Percentiles rank a stretch among this genome's conserved stretches.
Evolutionary conservation across 441 rosid species (phyloP).

Genomic region (Francoa sonchifolia): DNA sequence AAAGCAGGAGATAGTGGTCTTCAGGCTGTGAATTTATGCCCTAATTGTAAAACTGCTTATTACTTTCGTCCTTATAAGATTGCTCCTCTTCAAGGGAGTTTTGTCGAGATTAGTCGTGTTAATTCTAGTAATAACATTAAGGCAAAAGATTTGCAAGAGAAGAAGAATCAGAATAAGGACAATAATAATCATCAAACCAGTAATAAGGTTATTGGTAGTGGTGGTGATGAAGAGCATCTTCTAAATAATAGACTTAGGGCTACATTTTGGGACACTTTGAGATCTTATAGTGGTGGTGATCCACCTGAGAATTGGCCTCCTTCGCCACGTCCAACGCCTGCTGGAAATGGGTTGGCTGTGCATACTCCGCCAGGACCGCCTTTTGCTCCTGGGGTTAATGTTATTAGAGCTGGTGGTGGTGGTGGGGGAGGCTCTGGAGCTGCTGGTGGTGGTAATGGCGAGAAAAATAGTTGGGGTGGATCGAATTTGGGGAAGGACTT

Average conservation of each 20-base stretch:
- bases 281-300: slow-evolving; percentile 51
- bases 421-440: slow-evolving; percentile 24
- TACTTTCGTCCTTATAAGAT: slow-evolving; percentile 51
- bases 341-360: slow-evolving; percentile 47
- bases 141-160: slow-evolving; percentile 8
- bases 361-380: slow-evolving; percentile 66
- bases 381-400: slow-evolving; percentile 49
- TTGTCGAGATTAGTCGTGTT: slow-evolving; percentile 62
- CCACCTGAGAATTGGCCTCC: slow-evolving; percentile 56
- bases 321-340: slow-evolving; percentile 25
- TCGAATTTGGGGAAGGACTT: slow-evolving; percentile 73
- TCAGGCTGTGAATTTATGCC: slow-evolving; percentile 75
- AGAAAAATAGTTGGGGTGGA: slow-evolving; percentile 61
- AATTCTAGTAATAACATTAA: slow-evolving; percentile 11
- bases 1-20: slow-evolving; percentile 11
- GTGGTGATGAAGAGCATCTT: slow-evolving; percentile 18
- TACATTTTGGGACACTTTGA: slow-evolving; percentile 77
- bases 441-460: slow-evolving; percentile 17
- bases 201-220: slow-evolving; percentile 1
- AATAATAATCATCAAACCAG: no score
- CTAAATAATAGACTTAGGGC: slow-evolving; percentile 26
- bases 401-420: slow-evolving; percentile 30
- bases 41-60: slow-evolving; percentile 78
- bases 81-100: slow-evolving; percentile 77
- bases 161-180: neutral